Percentiles rank a stretch among this genome's conserved stretches.
Evolutionary conservation across 1,139 yeast species (phyloP).

Genomic region (Kazachstania sp.): DNA sequence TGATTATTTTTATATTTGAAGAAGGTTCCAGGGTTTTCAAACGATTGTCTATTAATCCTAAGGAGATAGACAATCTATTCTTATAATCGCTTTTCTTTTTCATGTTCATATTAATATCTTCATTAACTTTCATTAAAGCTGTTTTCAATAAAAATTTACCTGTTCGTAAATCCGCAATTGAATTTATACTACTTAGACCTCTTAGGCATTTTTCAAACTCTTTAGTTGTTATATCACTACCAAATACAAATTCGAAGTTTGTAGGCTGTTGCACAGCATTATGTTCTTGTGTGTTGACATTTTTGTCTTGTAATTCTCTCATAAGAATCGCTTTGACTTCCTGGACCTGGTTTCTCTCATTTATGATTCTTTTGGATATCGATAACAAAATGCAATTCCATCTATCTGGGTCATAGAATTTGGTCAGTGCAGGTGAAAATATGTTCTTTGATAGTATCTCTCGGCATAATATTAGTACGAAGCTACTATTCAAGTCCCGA

Average conservation of each 20-base stretch:
- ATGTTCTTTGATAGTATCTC: constrained; percentile 59
- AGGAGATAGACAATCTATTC: constrained; percentile 31
- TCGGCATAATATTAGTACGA: constrained; percentile 44
- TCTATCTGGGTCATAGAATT: constrained; percentile 66
- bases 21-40: constrained; percentile 14
- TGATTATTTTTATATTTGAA: constrained; percentile 14
- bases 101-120: constrained; percentile 10
- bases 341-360: constrained; percentile 69
- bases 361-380: constrained; percentile 55
- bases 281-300: not conserved
- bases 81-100: constrained; percentile 19
- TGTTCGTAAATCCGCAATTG: constrained; percentile 13
- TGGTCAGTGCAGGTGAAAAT: constrained; percentile 44
- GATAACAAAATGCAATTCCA: constrained; percentile 61
- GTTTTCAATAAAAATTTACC: constrained; percentile 15
- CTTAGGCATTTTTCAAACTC: constrained; percentile 23
- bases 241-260: constrained; percentile 16
- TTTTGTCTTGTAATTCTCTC: constrained; percentile 21
- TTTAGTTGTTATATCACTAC: constrained; percentile 22
- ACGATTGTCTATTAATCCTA: constrained; percentile 31
- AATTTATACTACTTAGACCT: constrained; percentile 14
- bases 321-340: constrained; percentile 57
- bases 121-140: constrained; percentile 12
- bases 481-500: constrained; percentile 43
- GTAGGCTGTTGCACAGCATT: not conserved